A percentile compares a stretch with the other conserved stretches of the same genome.
phyloP scores from a whole-genome alignment of 495 filamentous ascomycete species.

The Chaetomium cochliodes region DNA sequence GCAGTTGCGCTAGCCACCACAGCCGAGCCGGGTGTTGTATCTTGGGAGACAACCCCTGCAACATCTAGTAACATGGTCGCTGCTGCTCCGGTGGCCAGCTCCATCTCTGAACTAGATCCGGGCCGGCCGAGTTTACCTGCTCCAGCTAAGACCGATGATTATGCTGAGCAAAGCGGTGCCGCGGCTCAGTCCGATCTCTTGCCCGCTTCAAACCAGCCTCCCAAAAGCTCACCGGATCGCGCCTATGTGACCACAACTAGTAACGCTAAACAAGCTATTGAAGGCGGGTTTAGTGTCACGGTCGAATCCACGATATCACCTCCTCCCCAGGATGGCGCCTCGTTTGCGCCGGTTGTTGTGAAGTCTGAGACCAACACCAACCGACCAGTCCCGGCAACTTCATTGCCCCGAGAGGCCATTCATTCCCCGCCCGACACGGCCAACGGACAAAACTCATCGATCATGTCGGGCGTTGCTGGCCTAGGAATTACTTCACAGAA shows the following conservation, averaged over 20 bases:
- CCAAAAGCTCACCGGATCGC: neutral
- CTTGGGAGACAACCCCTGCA: neutral
- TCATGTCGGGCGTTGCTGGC: neutral
- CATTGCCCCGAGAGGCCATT: neutral
- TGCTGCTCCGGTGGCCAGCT: neutral
- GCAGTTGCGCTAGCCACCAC: neutral
- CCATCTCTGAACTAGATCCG: neutral
- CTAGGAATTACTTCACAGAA: neutral
- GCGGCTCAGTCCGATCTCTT: neutral
- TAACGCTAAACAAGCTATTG: neutral
- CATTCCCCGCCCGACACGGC: neutral
- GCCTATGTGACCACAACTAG: neutral
- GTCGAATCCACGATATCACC: neutral
- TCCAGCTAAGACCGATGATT: neutral
- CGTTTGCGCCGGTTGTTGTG: neutral
- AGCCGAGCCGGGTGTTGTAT: slow-evolving; percentile 2
- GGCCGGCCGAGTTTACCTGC: neutral
- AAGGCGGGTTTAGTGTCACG: slow-evolving; percentile 5
- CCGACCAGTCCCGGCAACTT: neutral
- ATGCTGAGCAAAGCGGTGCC: neutral
- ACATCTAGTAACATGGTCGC: neutral
- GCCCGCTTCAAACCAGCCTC: neutral
- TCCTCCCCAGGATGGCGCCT: neutral
- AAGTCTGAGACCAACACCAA: neutral
- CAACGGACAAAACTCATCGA: neutral